Percentiles rank a stretch among this genome's conserved stretches.
Conservation (phyloP, 2,329 filamentous ascomycete species). For the Ceratocystiopsis brevicomis region DNA sequence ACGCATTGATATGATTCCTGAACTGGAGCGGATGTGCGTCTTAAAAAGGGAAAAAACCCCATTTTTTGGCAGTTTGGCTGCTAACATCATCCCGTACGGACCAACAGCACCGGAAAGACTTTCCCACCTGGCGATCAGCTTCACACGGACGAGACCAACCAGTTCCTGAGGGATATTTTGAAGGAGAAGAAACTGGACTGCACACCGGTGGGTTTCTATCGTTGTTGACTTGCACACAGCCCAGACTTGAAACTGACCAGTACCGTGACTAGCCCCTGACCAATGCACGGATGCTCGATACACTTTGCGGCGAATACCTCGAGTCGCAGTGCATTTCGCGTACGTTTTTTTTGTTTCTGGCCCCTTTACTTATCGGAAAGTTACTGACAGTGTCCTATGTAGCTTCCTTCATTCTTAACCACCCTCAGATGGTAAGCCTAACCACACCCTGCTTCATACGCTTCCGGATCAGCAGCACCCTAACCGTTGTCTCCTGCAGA, state of each 20-base stretch:
- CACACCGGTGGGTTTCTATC: constrained; percentile 29
- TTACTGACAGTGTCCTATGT: too few species aligned
- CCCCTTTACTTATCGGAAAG: too few species aligned
- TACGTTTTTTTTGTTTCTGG: constrained; percentile 1
- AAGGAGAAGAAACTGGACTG: constrained; percentile 86
- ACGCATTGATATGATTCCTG: constrained; percentile 87
- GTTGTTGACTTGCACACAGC: background rate
- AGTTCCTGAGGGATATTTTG: constrained; percentile 67
- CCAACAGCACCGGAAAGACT: constrained; percentile 45
- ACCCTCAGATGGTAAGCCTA: constrained; percentile 9
- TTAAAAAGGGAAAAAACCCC: background rate
- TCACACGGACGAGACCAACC: constrained; percentile 74
- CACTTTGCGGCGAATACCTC: constrained; percentile 83
- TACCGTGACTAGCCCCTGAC: constrained; percentile 42
- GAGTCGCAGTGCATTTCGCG: constrained; percentile 53
- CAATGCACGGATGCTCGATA: constrained; percentile 91
- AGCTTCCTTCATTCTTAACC: constrained; percentile 11
- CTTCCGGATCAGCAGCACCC: constrained; percentile 20
- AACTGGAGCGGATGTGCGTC: constrained; percentile 42
- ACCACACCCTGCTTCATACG: background rate
- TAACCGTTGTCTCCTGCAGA: constrained; percentile 19
- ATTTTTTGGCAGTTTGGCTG: too few species aligned
- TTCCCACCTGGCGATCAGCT: constrained; percentile 81
- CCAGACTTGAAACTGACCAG: background rate
- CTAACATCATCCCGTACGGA: too few species aligned